A percentile compares a stretch with the other conserved stretches of the same genome.
These are phyloP conservation scores for Poronia punctata DNA, from an alignment of 495 filamentous ascomycete genomes.

Conservation along the genomic window DNA sequence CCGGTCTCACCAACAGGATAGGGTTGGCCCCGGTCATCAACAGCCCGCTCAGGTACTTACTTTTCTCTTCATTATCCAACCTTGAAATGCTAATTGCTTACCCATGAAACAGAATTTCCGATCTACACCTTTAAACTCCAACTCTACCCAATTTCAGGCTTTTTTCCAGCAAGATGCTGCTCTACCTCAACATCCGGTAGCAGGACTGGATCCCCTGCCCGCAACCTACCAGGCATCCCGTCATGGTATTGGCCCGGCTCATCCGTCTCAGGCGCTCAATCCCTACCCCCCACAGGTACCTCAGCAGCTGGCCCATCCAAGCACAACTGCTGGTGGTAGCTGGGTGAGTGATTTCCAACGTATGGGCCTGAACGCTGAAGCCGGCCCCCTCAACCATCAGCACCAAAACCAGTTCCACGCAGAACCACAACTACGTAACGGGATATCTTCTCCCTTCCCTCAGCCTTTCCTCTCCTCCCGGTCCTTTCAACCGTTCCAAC, in stretches of 20 bases:
- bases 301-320: not conserved
- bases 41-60: conserved; percentile 3
- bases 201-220: not conserved
- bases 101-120: conserved; percentile 23
- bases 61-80: not conserved
- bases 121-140: conserved; percentile 8
- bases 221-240: too few relatives aligned
- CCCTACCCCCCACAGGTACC: not conserved
- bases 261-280: not conserved
- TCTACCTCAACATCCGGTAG: not conserved
- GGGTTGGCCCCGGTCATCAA: conserved; percentile 26
- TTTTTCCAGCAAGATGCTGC: conserved; percentile 7
- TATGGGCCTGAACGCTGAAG: conserved; percentile 10
- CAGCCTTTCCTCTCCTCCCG: too few relatives aligned
- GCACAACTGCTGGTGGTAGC: not conserved
- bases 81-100: not conserved
- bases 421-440: too few relatives aligned
- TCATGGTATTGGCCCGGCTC: not conserved
- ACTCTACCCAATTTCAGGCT: conserved; percentile 11
- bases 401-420: not conserved
- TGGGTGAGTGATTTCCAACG: conserved; percentile 31
- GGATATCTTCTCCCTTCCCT: too few relatives aligned
- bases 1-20: conserved; percentile 79
- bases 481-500: not conserved
- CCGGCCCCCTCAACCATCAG: not conserved